Percentiles rank a stretch among this genome's conserved stretches.
Evolutionary conservation across 164 flowering plant species (phyloP).

Genomic region (Santalum album): DNA sequence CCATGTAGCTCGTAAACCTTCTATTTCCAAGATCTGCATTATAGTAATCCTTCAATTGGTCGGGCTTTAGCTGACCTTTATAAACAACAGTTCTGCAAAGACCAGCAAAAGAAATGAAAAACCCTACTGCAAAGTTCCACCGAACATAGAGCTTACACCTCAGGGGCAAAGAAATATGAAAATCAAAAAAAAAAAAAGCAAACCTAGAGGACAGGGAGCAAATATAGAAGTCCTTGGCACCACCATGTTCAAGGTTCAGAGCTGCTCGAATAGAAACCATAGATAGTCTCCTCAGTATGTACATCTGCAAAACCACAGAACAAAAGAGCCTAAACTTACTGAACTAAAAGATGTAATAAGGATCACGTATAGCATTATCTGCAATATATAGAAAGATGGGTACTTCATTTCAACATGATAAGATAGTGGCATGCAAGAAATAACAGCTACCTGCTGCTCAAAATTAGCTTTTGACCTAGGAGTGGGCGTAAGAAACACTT

Average conservation of each 20-base stretch:
- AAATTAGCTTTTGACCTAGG: slow-evolving; percentile 71
- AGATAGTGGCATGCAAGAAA: background rate
- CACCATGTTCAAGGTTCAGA: slow-evolving; percentile 76
- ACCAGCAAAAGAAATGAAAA: slow-evolving; percentile 2
- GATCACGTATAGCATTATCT: too few species aligned
- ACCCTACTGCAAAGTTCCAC: background rate
- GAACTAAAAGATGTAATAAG: background rate
- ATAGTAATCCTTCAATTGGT: slow-evolving; percentile 82
- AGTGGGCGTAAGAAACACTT: slow-evolving; percentile 78
- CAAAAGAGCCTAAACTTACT: background rate
- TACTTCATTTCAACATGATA: too few species aligned
- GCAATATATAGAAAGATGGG: too few species aligned
- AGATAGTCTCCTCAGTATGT: slow-evolving; percentile 79
- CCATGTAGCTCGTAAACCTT: slow-evolving; percentile 99
- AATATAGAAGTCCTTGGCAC: slow-evolving; percentile 81
- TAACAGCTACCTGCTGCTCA: slow-evolving; percentile 70
- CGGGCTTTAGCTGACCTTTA: slow-evolving; percentile 96
- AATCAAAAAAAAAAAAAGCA: slow-evolving; percentile 3
- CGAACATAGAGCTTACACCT: background rate
- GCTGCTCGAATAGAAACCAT: slow-evolving; percentile 95
- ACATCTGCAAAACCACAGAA: slow-evolving; percentile 50
- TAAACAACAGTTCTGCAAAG: slow-evolving; percentile 86
- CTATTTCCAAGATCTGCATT: slow-evolving; percentile 90
- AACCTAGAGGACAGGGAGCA: slow-evolving; percentile 97
- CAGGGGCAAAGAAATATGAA: background rate